phyloP scores from a whole-genome alignment of 2,329 filamentous ascomycete species.

The Leptographium radiaticola region DNA sequence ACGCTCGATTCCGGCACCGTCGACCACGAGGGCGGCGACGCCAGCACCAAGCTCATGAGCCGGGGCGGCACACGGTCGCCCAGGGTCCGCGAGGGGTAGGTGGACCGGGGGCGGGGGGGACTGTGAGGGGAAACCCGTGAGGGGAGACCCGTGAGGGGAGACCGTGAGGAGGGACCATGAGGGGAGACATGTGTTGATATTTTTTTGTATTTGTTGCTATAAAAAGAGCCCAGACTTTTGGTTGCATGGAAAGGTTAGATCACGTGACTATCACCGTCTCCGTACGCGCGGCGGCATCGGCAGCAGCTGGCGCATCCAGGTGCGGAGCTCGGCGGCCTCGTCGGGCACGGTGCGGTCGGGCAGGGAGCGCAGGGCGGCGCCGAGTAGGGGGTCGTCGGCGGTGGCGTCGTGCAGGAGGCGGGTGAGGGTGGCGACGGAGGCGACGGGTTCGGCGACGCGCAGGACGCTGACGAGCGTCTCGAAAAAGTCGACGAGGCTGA shows the following conservation, averaged over 20 bases:
- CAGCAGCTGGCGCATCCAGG: slow-evolving; percentile 30
- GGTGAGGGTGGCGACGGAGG: slow-evolving; percentile 24
- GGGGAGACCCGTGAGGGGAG: too few species aligned
- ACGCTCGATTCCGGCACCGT: neutral
- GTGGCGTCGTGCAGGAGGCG: slow-evolving; percentile 27
- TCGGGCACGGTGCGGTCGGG: slow-evolving; percentile 37
- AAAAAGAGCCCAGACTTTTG: too few species aligned
- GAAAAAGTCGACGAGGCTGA: slow-evolving; percentile 39
- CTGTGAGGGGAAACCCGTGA: neutral
- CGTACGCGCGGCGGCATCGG: slow-evolving; percentile 14
- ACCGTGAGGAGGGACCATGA: too few species aligned
- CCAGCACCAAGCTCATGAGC: slow-evolving; percentile 14
- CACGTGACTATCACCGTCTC: neutral
- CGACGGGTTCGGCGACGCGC: slow-evolving; percentile 20
- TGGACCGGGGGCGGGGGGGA: neutral
- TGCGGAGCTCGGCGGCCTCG: slow-evolving; percentile 32
- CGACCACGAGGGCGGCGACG: slow-evolving; percentile 14
- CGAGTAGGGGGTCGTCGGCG: slow-evolving; percentile 24
- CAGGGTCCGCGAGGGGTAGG: neutral
- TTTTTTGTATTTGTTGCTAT: neutral
- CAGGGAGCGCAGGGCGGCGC: slow-evolving; percentile 24
- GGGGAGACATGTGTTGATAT: neutral
- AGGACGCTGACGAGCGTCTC: slow-evolving; percentile 36
- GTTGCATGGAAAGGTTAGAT: too few species aligned
- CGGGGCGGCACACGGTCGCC: slow-evolving; percentile 11